Base-by-base conservation (phyloP, 495 filamentous ascomycete genomes). In the Lasiosphaeris hirsuta region DNA sequence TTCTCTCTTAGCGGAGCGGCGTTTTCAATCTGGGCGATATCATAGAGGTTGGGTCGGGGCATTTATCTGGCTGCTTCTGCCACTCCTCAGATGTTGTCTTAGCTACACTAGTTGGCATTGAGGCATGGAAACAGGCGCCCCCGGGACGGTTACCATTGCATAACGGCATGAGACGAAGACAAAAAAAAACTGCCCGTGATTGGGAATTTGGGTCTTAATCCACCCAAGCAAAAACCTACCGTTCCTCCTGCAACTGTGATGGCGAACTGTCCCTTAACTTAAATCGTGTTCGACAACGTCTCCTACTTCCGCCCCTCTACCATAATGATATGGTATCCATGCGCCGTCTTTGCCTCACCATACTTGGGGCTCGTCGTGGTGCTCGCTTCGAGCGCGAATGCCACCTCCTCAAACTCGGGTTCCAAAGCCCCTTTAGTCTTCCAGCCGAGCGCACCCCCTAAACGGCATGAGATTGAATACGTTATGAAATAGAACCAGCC, bases 241-340 rank as follows among this genome's bases (percentile, higher is more conserved):
- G 8, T 18, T 43, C 41, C 14, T 11, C 43, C 17, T 44, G 14
- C 42, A 44, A 44, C 42, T 10, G 17, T 44, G n/a, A 43, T 7
- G 4, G 14, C 18, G n/a, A 14, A 3, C 7, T 19, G 15, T 15
- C 14, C 6, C 5, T 4, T 44, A 10, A n/a, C 14, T 15, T 0
- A 10, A 13, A 45, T 45, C 5, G 2, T 19, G 17, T 19, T 10
- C 8, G 30, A 33, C 14, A 33, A 35, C 11, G 19, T 37, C 40
- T 14, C 18, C 62, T 58, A 66, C 54, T 70, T 66, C 44, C 69
- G 51, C 14, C 54, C 68, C 54, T 72, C 61, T 87, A 96, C 90
- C 86, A 96, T 94, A 55, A 96, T 86, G 52, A 96, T 85, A 73
- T 97, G 92, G 78, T 96, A 96, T n/a, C 92, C 92, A 74, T 86